Evolutionary conservation across 2,329 filamentous ascomycete species (phyloP).

Genomic region (Amylocarpus encephaloides): DNA sequence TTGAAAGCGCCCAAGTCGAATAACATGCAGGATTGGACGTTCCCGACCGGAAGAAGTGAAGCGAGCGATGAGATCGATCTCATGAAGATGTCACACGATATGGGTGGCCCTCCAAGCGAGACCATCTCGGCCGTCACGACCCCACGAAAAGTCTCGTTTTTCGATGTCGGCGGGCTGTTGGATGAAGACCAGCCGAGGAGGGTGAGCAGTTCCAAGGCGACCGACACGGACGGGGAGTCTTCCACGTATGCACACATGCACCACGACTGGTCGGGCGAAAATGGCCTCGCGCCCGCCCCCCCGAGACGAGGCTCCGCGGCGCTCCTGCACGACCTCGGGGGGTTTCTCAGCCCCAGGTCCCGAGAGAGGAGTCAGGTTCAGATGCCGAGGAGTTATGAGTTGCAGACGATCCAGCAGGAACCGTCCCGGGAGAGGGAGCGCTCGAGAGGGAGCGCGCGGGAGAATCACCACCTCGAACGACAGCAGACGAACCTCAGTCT

Average conservation of each 20-base stretch:
- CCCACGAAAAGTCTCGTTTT: constrained; percentile 65
- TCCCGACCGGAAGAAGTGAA: constrained; percentile 23
- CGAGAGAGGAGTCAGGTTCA: constrained; percentile 9
- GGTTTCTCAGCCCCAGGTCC: constrained; percentile 40
- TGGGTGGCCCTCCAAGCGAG: constrained; percentile 16
- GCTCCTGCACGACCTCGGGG: constrained; percentile 53
- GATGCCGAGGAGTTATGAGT: constrained; percentile 19
- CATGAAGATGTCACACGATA: constrained; percentile 25
- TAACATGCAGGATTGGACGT: constrained; percentile 25
- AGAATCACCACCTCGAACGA: constrained; percentile 14
- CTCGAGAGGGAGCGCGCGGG: constrained; percentile 12
- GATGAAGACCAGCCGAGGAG: constrained; percentile 39
- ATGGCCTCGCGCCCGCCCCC: constrained; percentile 37
- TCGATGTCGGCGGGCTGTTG: constrained; percentile 75
- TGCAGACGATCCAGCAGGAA: constrained; percentile 26
- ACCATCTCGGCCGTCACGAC: constrained; percentile 34
- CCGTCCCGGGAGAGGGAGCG: background rate
- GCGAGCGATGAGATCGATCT: constrained; percentile 39
- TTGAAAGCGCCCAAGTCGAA: constrained; percentile 16
- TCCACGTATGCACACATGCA: constrained; percentile 16
- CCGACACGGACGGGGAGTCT: constrained; percentile 27
- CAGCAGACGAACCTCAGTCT: constrained; percentile 30
- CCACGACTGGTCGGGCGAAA: constrained; percentile 18
- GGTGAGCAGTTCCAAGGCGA: constrained; percentile 21
- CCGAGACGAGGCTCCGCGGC: constrained; percentile 49